These are phyloP conservation scores for Eimeria tenella DNA, from an alignment of 169 alveolate species.

Conservation along the genomic window DNA sequence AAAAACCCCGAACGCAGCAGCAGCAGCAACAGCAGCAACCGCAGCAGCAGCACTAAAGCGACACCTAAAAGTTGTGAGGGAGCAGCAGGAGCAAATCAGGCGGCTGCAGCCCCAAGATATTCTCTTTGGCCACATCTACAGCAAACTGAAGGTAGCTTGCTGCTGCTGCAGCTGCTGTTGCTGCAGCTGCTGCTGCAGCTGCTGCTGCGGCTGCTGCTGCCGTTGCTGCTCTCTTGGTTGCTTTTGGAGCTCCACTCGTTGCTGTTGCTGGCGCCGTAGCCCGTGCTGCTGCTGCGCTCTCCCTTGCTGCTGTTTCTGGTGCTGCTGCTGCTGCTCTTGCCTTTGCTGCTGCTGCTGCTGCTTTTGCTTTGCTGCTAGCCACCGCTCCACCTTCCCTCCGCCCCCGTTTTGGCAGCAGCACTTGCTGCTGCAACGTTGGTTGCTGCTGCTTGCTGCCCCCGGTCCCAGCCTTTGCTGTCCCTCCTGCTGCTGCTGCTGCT, in stretches of 20 bases:
- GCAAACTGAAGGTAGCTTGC: not conserved
- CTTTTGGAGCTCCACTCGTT: not conserved
- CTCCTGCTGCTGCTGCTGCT: too few relatives aligned
- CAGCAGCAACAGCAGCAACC: not conserved
- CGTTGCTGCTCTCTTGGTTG: not conserved
- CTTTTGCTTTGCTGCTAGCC: too few relatives aligned
- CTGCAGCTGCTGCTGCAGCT: too few relatives aligned
- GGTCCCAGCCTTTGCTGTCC: not conserved
- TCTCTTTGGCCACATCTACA: constrained; percentile 16
- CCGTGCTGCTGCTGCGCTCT: not conserved
- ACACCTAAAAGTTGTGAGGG: not conserved
- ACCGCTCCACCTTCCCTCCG: too few relatives aligned
- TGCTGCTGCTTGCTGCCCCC: not conserved
- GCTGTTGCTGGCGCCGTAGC: not conserved
- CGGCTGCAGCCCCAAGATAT: constrained; percentile 39
- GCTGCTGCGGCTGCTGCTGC: not conserved
- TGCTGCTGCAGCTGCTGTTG: constrained; percentile 5
- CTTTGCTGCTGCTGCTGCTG: too few relatives aligned
- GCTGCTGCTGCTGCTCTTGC: too few relatives aligned
- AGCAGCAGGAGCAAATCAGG: constrained; percentile 11
- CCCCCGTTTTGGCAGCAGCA: not conserved
- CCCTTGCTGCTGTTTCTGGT: not conserved
- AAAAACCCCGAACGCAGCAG: not conserved
- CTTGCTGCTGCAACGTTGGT: not conserved
- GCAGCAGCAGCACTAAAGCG: not conserved